Evolutionary conservation across 306 rosid species (phyloP).

Genomic region (Acacia confusa): DNA sequence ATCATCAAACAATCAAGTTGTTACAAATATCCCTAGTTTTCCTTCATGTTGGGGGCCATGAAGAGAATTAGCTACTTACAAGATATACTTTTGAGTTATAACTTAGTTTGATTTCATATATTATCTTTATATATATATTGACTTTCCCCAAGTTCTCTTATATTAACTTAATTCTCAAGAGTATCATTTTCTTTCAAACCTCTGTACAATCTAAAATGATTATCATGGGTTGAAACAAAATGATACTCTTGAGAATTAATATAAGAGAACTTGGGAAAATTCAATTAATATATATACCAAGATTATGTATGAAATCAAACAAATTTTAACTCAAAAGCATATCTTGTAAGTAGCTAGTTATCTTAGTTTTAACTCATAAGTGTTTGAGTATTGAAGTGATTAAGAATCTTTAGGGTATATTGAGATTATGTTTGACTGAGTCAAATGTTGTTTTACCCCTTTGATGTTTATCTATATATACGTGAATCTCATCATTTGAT

Average conservation of each 20-base stretch:
- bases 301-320: neutral
- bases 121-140: neutral
- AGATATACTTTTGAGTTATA: neutral
- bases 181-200: neutral
- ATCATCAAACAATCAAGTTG: conserved; percentile 1
- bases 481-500: conserved; percentile 8
- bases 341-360: neutral
- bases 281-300: neutral
- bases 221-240: neutral
- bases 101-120: neutral
- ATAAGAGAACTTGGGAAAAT: neutral
- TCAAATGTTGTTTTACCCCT: neutral
- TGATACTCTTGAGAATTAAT: neutral
- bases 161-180: neutral
- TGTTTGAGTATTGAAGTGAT: neutral
- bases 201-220: neutral
- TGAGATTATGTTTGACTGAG: neutral
- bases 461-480: neutral
- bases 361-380: neutral
- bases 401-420: neutral
- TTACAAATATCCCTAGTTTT: neutral
- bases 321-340: neutral
- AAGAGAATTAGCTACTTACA: neutral
- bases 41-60: conserved; percentile 16
- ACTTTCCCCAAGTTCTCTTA: neutral